Evolutionary conservation across 2,329 filamentous ascomycete species (phyloP).

Genomic region (Fusarium zealandicum): DNA sequence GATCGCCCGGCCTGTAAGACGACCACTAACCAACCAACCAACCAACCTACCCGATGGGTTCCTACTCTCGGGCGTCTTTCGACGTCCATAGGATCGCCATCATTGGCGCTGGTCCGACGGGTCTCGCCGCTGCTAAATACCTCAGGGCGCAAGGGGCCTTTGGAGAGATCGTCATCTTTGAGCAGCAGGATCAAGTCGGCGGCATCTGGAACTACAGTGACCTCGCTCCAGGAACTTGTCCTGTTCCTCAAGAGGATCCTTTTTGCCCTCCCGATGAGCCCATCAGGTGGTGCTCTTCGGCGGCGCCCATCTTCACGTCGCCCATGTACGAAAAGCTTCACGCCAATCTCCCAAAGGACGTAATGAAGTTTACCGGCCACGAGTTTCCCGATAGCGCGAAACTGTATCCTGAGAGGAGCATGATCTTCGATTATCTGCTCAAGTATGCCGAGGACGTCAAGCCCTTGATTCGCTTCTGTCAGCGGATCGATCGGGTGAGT

Average conservation of each 20-base stretch:
- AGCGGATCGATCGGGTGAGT: slow-evolving; percentile 69
- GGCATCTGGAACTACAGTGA: slow-evolving; percentile 86
- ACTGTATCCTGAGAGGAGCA: slow-evolving; percentile 76
- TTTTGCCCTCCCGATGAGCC: slow-evolving; percentile 70
- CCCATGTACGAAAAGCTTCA: slow-evolving; percentile 84
- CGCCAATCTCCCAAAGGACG: slow-evolving; percentile 81
- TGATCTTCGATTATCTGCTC: slow-evolving; percentile 77
- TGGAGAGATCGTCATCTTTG: slow-evolving; percentile 76
- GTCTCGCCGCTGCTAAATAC: slow-evolving; percentile 82
- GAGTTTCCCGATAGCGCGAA: slow-evolving; percentile 69
- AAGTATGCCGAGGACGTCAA: slow-evolving; percentile 73
- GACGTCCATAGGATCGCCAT: slow-evolving; percentile 72
- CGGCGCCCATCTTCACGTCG: slow-evolving; percentile 72
- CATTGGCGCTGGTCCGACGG: slow-evolving; percentile 83
- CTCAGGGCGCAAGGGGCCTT: slow-evolving; percentile 74
- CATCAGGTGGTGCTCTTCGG: slow-evolving; percentile 52
- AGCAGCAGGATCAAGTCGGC: slow-evolving; percentile 78
- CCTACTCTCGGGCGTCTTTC: slow-evolving; percentile 47
- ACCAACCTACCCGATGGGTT: slow-evolving; percentile 42
- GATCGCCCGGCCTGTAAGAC: not conserved
- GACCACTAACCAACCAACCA: not conserved
- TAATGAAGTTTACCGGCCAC: slow-evolving; percentile 83
- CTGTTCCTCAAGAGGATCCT: slow-evolving; percentile 73
- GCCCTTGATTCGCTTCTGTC: slow-evolving; percentile 72
- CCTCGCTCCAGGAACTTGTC: slow-evolving; percentile 54